These are phyloP conservation scores for Psidium friedrichsthalianum DNA, from an alignment of 345 rosid genomes.

Conservation along the genomic window DNA sequence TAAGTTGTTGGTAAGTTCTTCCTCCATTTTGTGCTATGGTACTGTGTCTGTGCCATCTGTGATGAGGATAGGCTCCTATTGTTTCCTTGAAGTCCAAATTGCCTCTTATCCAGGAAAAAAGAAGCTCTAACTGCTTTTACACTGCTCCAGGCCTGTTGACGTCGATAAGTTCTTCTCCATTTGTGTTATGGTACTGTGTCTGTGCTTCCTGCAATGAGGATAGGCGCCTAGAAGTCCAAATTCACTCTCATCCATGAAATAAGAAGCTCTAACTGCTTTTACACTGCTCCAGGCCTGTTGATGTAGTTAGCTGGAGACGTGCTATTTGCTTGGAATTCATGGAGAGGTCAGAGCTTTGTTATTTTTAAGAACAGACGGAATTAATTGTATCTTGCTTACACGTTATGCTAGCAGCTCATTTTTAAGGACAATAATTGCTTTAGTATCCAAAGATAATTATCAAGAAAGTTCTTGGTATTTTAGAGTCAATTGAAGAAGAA, in stretches of 20 bases:
- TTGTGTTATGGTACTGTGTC: neutral
- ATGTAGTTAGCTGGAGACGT: constrained; percentile 51
- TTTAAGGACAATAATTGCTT: neutral
- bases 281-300: constrained; percentile 8
- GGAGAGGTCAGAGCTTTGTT: constrained; percentile 55
- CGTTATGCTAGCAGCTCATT: neutral
- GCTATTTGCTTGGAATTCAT: constrained; percentile 83
- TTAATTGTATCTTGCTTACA: neutral
- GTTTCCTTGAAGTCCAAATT: neutral
- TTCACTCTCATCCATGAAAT: neutral
- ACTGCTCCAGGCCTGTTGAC: no score
- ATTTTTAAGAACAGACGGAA: neutral
- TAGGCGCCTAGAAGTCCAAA: neutral
- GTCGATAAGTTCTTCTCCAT: neutral
- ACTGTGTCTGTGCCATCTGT: neutral
- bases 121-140: neutral
- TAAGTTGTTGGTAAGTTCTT: neutral
- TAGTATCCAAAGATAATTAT: neutral
- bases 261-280: neutral
- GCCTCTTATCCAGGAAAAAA: neutral
- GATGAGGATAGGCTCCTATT: neutral
- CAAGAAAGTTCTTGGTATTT: neutral
- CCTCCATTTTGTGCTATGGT: neutral
- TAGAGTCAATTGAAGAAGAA: neutral
- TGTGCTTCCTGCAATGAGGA: neutral